Base-by-base conservation (phyloP, 257 asterid species). In the Plantago major region DNA sequence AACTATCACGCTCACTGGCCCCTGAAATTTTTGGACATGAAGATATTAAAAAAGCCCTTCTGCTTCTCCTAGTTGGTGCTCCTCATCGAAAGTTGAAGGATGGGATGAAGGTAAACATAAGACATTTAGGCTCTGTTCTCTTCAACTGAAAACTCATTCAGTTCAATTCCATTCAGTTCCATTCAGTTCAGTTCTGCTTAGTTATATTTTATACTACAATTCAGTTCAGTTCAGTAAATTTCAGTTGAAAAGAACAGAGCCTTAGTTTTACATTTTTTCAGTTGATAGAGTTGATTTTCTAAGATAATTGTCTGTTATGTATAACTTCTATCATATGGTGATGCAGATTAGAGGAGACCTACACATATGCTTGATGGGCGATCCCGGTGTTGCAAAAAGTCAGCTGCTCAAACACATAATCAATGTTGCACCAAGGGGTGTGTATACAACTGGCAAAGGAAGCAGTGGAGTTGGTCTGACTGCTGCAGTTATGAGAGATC, bases 401-500 rank as follows among this genome's bases (percentile, higher is more conserved):
- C 99, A 93, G 81, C 95, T 93, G 72, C 95, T 93, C 40, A 93
- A 93, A 74, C 97, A 93, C 81, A 93, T 93, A 78, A 89, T 93
- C 47, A 93, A 82, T 70, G 94, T 93, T 74, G 97, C 97, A 53
- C 97, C 97, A 53, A 81, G 97, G 71, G 97, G 95, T 42, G 87
- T 93, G 50, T 89, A 89, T 70, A 93, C 99, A 46, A 93, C 99
- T 30, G 99, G 99, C 14, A 89, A 81, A 75, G 99, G 97, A 71
- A 93, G 97, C 67, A 93, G 97, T 83, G 99, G 99, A 56, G 97
- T 93, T 74, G 99, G 99, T 78, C 79, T 93, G 73, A 93, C 97
- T 67, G 97, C 99, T 51, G 99, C 99, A 48, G 99, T 93, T 74
- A 96, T 84, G 85, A 93, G 74, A 84, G 99, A 87, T 76, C 96